Base-by-base conservation (phyloP, 805 yeast species). In the Sugiyamaella floridensis region DNA sequence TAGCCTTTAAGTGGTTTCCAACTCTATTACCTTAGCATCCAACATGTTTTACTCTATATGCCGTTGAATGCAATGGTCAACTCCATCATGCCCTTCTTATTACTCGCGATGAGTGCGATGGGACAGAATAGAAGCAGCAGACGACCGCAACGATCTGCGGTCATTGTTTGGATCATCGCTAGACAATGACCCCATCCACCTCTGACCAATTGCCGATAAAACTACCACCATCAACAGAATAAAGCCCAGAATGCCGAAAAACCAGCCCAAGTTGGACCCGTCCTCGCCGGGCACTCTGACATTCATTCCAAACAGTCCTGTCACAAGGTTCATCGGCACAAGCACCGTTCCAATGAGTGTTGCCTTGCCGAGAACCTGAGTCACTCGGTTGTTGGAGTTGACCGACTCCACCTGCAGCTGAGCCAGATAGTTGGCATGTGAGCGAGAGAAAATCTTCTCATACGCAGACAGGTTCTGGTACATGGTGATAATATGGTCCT, bases 401-500 rank as follows among this genome's bases (percentile, higher is more conserved):
- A 92, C 89, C 0, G 95, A 85, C 69, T 89, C 95, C 43, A 92
- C 97, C 70, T 90, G 97, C 60, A 92, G 73, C 64, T 89, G 97
- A 0, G 97, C 97, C 67, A 92, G 74, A 67, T 92, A 92, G 64
- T 90, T 92, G 15, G 96, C 78, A 67, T 92, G 97, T 1, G 95
- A 85, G 60, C 97, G 79, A 45, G 95, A 83, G 66, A 92, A 85
- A 62, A 92, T 92, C 76, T 90, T 90, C 67, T 92, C 99, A 65
- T 89, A 90, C 2, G 95, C 86, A 43, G 84, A 70, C 65, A 92
- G 76, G 64, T 89, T 90, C 71, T 89, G 97, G 69, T 82, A 86
- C 97, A 92, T 92, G 15, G 98, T 92, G 54, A 90, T 83, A 63
- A 92, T 86, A 78, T 90, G 98, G 76, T 90, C 97, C 71, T 89